These are phyloP conservation scores for Delitschia confertaspora DNA, from an alignment of 495 filamentous ascomycete species.

Conservation along the genomic window DNA sequence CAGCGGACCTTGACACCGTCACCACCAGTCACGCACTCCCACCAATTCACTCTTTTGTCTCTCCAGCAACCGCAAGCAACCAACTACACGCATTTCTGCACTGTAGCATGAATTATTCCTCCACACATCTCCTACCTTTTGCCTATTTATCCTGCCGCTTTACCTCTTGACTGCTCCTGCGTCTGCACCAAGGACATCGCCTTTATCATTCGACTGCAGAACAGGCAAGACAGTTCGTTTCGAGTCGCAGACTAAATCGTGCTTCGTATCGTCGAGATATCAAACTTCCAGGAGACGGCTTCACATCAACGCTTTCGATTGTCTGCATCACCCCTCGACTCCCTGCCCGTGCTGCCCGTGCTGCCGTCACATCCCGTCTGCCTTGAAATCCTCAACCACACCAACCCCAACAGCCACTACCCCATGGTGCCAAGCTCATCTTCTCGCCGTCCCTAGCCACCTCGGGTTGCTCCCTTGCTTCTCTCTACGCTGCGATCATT, in stretches of 20 bases:
- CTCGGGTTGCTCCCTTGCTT: slow-evolving; percentile 4
- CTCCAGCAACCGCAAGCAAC: no score
- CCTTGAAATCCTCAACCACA: slow-evolving; percentile 6
- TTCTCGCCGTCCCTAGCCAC: background rate
- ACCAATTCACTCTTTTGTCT: no score
- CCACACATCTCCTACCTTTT: background rate
- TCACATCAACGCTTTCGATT: background rate
- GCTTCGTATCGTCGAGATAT: no score
- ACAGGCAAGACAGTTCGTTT: no score
- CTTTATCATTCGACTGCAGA: slow-evolving; percentile 8
- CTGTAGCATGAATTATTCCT: no score
- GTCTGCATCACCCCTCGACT: background rate
- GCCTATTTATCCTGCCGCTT: background rate
- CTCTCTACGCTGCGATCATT: slow-evolving; percentile 15
- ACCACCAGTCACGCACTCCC: no score
- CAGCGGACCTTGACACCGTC: background rate
- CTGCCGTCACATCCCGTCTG: no score
- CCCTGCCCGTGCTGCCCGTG: background rate
- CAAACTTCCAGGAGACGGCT: background rate
- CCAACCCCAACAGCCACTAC: background rate
- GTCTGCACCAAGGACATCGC: background rate
- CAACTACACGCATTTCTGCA: no score
- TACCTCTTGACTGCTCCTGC: background rate
- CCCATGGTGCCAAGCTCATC: slow-evolving; percentile 6
- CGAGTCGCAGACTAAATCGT: no score